phyloP scores from a whole-genome alignment of 2,329 filamentous ascomycete species.

The Diaporthe ampelina region DNA sequence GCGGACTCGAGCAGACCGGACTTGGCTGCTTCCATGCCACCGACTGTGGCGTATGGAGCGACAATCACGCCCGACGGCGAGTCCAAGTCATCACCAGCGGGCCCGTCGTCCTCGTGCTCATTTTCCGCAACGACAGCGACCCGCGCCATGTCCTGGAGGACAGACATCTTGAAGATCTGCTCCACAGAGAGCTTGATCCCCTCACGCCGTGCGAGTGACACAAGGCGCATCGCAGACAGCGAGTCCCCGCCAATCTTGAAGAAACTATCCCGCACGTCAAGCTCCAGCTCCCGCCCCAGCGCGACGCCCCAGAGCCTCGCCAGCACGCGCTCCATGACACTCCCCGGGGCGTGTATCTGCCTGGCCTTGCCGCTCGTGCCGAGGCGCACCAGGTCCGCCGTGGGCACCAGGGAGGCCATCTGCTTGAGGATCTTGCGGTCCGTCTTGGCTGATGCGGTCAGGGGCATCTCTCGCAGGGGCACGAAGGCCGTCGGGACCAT shows the following conservation, averaged over 20 bases:
- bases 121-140: not conserved
- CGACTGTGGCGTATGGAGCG: not conserved
- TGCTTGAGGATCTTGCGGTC: conserved; percentile 38
- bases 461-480: conserved; percentile 33
- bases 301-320: conserved; percentile 3
- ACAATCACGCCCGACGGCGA: not conserved
- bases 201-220: conserved; percentile 24
- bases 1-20: conserved; percentile 14
- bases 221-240: conserved; percentile 46
- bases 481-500: conserved; percentile 37
- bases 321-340: conserved; percentile 13
- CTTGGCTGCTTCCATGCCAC: not conserved
- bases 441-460: conserved; percentile 35
- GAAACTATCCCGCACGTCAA: conserved; percentile 45
- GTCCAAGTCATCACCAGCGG: not conserved
- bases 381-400: not conserved
- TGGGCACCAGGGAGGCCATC: not conserved
- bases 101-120: not conserved
- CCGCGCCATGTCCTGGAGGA: conserved; percentile 1
- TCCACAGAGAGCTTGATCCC: conserved; percentile 6
- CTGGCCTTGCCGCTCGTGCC: not conserved
- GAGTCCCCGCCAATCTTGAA: conserved; percentile 51
- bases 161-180: conserved; percentile 18
- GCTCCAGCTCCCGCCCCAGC: conserved; percentile 10
- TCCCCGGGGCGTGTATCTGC: not conserved